Conservation (phyloP, 1,284 basidiomycete species). For the Heterobasidion irregulare region DNA sequence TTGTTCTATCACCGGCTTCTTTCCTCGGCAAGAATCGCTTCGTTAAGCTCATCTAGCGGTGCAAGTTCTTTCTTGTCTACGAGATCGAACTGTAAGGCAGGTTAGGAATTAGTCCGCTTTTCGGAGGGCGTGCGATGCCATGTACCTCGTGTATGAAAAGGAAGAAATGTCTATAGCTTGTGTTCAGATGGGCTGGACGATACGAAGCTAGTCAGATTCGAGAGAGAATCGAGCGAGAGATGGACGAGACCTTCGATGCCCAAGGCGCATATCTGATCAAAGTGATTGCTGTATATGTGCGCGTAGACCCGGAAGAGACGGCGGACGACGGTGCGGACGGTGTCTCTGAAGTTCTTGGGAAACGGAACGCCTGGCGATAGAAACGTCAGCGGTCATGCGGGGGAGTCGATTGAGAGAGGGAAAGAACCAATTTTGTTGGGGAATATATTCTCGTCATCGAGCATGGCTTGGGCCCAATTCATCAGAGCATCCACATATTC, state of each 20-base stretch:
- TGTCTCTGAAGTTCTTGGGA: conserved; percentile 85
- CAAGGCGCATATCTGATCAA: conserved; percentile 96
- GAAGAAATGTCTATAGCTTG: conserved; percentile 97
- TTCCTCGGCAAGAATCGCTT: conserved; percentile 87
- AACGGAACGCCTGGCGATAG: conserved; percentile 73
- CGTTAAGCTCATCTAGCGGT: conserved; percentile 94
- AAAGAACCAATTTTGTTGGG: conserved; percentile 86
- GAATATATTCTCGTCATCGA: conserved; percentile 92
- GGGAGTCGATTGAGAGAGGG: background rate
- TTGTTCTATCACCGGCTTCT: conserved; percentile 36
- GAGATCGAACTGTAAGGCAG: conserved; percentile 72
- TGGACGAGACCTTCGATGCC: conserved; percentile 82
- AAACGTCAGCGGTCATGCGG: background rate
- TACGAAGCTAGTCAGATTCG: background rate
- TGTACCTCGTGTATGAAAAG: conserved; percentile 89
- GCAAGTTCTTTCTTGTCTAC: conserved; percentile 96
- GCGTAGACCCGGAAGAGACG: conserved; percentile 96
- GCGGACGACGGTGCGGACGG: conserved; percentile 87
- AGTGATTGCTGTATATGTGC: conserved; percentile 99
- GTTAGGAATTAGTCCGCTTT: background rate
- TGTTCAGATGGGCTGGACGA: conserved; percentile 88
- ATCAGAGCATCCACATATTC: conserved; percentile 98
- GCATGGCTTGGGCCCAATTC: conserved; percentile 94
- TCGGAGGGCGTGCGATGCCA: no score
- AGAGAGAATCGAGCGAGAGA: background rate